Base-by-base conservation (phyloP, 768 basidiomycete genomes). In the Phallus indusiatus region DNA sequence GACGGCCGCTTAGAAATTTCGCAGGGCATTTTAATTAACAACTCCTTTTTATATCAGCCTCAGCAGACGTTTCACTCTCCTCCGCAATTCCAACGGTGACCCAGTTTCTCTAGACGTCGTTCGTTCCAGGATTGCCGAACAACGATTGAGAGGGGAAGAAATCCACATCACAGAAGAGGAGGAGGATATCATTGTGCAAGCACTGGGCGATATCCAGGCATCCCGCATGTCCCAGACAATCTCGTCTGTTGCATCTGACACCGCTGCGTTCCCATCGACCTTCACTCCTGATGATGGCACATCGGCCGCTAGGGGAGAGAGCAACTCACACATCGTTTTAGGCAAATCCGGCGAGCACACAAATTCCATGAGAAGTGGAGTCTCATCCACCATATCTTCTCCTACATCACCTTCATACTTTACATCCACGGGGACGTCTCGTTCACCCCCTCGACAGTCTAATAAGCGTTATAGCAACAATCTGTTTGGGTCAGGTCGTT, bases 391-490 rank as follows among this genome's bases (percentile, higher is more conserved):
- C 53, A 67, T 73, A 63, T 17, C 55, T 70, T 73, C 21, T 54
- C 69, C 68, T 67, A 76, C 55, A 62, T 65, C 65, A 50, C 55
- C 62, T 16, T 75, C 63, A 61, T 71, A 63, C 63, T 70, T 64
- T 73, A 77, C 58, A 65, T 68, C n/a, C 54, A 62, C 20, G 46
- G 22, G 52, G 24, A 59, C 57, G n/a, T 51, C 48, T 35, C 28
- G n/a, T 21, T 54, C 64, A 28, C 58, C 60, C 20, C 50, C 56
- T 5, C 46, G 52, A 16, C 76, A 80, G 35, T 80, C 81, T 46
- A 73, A 75, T 58, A 86, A 87, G 71, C 81, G 90, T 50, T 87
- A 88, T 70, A 90, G 88, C 75, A 91, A 91, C 69, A 91, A 91
- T 66, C 75, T 93, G 53, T 92, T 91, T 62, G 85, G 88, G 51